A percentile compares a stretch with the other conserved stretches of the same genome.
Conservation (phyloP, 2,329 filamentous ascomycete genomes). For the Chaetomium globosum region DNA sequence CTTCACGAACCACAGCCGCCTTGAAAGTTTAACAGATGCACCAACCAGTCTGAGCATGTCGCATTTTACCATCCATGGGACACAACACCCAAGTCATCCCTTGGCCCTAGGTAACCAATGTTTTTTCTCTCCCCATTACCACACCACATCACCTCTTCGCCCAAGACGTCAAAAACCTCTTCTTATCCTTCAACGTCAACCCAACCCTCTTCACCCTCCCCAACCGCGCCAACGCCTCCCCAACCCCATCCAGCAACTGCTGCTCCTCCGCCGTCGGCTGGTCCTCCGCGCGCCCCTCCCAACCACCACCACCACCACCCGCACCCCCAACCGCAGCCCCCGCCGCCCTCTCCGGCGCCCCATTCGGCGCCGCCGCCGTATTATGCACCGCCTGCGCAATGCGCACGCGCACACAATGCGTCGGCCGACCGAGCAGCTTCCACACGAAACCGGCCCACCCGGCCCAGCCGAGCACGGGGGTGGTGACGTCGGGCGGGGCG, state of each 20-base stretch:
- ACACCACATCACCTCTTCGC: conserved; percentile 42
- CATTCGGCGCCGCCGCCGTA: conserved; percentile 43
- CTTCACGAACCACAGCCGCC: neutral
- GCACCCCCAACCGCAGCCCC: conserved; percentile 35
- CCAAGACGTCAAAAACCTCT: conserved; percentile 74
- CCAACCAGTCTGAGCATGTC: neutral
- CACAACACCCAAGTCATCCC: neutral
- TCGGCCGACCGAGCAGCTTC: conserved; percentile 80
- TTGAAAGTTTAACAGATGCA: neutral
- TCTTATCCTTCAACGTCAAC: conserved; percentile 80
- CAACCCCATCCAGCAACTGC: conserved; percentile 73
- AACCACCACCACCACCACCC: conserved; percentile 36
- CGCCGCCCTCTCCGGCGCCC: conserved; percentile 8
- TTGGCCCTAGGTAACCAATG: neutral
- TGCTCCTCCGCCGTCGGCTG: conserved; percentile 61
- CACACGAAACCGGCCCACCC: conserved; percentile 76
- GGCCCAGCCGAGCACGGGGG: conserved; percentile 75
- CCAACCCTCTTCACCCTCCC: conserved; percentile 88
- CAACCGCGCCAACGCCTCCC: conserved; percentile 82
- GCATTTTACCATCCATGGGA: neutral
- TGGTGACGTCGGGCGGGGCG: conserved; percentile 85
- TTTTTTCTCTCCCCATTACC: neutral
- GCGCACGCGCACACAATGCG: conserved; percentile 86
- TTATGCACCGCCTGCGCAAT: conserved; percentile 76
- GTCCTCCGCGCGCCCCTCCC: conserved; percentile 39